Evolutionary conservation across 148 eudicot genomes (phyloP).

Genomic region (Polygonum maritimum): DNA sequence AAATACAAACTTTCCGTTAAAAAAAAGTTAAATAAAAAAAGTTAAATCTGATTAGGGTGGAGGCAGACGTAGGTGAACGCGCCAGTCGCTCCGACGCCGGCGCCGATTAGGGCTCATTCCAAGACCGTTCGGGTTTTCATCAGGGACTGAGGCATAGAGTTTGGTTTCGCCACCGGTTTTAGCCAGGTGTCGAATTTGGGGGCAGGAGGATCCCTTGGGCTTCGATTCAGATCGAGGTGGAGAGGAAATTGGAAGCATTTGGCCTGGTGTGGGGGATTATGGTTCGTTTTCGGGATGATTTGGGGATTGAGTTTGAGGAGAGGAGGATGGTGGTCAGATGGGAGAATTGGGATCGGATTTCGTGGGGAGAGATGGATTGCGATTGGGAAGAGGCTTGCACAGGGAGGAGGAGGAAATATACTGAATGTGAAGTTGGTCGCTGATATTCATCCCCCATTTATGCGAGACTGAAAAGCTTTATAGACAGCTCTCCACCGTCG

Average conservation of each 20-base stretch:
- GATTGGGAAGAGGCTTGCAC: conserved; percentile 11
- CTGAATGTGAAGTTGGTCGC: conserved; percentile 26
- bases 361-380: conserved; percentile 9
- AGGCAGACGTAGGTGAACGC: conserved; percentile 78
- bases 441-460: not conserved
- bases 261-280: not conserved
- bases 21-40: no score
- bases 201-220: conserved; percentile 22
- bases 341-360: conserved; percentile 45
- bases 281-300: conserved; percentile 18
- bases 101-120: conserved; percentile 76
- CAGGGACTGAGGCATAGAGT: conserved; percentile 20
- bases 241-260: conserved; percentile 35
- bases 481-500: not conserved
- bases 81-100: conserved; percentile 73
- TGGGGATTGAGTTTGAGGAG: conserved; percentile 15
- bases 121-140: conserved; percentile 45
- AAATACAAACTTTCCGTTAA: no score
- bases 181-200: conserved; percentile 33
- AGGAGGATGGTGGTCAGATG: conserved; percentile 45
- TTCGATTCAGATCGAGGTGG: conserved; percentile 46
- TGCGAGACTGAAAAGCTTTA: not conserved
- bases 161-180: conserved; percentile 31
- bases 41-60: no score
- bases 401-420: conserved; percentile 21